phyloP scores from a whole-genome alignment of 2,329 filamentous ascomycete species.

The Aureobasidium namibiae region DNA sequence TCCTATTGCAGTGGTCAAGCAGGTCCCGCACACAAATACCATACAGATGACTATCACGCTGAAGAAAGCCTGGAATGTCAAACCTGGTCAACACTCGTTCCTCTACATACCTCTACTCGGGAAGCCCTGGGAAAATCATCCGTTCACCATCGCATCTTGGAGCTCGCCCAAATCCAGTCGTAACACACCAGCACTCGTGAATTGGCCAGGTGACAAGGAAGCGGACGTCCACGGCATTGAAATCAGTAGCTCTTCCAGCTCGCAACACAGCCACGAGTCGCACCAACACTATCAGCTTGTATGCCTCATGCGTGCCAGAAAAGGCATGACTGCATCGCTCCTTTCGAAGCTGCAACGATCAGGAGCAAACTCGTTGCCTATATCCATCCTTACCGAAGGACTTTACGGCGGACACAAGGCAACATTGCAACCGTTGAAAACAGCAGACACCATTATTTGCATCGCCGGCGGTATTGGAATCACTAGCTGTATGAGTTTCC shows the following conservation, averaged over 20 bases:
- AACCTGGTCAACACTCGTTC: constrained; percentile 34
- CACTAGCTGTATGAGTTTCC: constrained; percentile 25
- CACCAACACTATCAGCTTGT: constrained; percentile 20
- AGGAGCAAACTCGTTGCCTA: constrained; percentile 7
- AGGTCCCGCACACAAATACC: constrained; percentile 26
- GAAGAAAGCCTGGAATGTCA: constrained; percentile 28
- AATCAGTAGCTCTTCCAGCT: neutral
- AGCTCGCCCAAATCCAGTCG: constrained; percentile 15
- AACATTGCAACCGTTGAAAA: constrained; percentile 17
- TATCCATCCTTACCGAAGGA: constrained; percentile 33
- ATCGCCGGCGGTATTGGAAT: constrained; percentile 44
- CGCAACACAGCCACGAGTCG: constrained; percentile 5
- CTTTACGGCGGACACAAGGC: constrained; percentile 27
- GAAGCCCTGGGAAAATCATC: constrained; percentile 46
- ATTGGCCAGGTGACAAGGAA: neutral
- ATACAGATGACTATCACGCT: constrained; percentile 33
- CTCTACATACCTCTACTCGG: constrained; percentile 41
- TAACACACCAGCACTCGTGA: neutral
- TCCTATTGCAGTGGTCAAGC: constrained; percentile 30
- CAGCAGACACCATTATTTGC: constrained; percentile 29
- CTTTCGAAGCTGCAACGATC: neutral
- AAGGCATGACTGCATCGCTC: constrained; percentile 31
- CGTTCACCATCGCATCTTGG: constrained; percentile 39
- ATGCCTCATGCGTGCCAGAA: constrained; percentile 29
- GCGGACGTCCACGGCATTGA: neutral